phyloP scores from a whole-genome alignment of 2,329 filamentous ascomycete species.

The Claviceps paspali region DNA sequence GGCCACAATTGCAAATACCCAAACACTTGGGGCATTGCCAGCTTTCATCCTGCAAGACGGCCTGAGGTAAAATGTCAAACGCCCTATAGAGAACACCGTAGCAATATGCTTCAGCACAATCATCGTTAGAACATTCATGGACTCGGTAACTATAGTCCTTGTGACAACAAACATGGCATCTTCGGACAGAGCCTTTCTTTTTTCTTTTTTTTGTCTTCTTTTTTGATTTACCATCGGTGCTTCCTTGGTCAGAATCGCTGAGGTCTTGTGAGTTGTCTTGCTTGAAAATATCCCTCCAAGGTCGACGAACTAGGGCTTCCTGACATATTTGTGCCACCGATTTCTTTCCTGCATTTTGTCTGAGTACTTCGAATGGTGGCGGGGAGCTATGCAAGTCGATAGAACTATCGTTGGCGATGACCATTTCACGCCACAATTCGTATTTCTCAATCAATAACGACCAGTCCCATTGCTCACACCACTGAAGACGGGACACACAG shows the following conservation, averaged over 20 bases:
- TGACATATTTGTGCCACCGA: conserved; percentile 88
- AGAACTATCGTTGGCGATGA: conserved; percentile 58
- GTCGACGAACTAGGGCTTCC: conserved; percentile 63
- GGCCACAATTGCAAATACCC: conserved; percentile 73
- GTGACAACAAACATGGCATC: conserved; percentile 73
- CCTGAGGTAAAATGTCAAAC: conserved; percentile 77
- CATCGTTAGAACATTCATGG: conserved; percentile 55
- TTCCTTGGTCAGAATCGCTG: conserved; percentile 38
- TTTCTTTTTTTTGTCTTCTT: conserved; percentile 40
- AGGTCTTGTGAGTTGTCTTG: conserved; percentile 32
- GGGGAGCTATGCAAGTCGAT: conserved; percentile 52
- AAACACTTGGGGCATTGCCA: conserved; percentile 86
- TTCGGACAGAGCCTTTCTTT: conserved; percentile 38
- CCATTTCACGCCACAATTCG: conserved; percentile 65
- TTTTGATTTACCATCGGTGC: conserved; percentile 44
- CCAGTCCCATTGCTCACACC: conserved; percentile 92
- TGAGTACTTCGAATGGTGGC: conserved; percentile 53
- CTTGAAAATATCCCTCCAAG: conserved; percentile 69
- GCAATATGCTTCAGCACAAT: conserved; percentile 67
- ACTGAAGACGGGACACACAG: conserved; percentile 71
- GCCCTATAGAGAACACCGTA: conserved; percentile 87
- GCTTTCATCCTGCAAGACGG: conserved; percentile 60
- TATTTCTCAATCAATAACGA: conserved; percentile 61
- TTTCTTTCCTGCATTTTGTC: conserved; percentile 53
- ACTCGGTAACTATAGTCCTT: conserved; percentile 74